phyloP scores from a whole-genome alignment of 441 rosid species.

The Macaranga tanarius region DNA sequence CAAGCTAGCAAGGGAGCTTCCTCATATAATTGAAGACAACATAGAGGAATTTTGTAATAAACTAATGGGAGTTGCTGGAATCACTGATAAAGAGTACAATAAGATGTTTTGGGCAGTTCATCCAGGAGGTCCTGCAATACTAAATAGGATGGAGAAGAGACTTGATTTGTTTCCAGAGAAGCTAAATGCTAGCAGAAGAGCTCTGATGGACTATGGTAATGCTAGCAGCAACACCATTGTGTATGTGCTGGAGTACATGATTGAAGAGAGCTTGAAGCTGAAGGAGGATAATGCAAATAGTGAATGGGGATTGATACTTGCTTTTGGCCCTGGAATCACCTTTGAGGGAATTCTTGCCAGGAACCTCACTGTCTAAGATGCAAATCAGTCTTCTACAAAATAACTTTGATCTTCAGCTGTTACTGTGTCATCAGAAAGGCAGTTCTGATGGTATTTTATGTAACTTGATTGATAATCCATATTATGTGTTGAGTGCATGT shows the following conservation, averaged over 20 bases:
- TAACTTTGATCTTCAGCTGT: background rate
- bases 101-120: slow-evolving; percentile 95
- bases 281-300: slow-evolving; percentile 27
- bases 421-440: background rate
- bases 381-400: background rate
- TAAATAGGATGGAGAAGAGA: slow-evolving; percentile 76
- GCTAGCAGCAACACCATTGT: slow-evolving; percentile 93
- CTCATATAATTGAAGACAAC: slow-evolving; percentile 85
- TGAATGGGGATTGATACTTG: slow-evolving; percentile 84
- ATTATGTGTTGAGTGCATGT: no score
- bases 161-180: slow-evolving; percentile 68
- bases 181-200: slow-evolving; percentile 73
- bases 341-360: slow-evolving; percentile 95
- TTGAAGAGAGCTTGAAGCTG: slow-evolving; percentile 60
- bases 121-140: slow-evolving; percentile 97
- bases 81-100: slow-evolving; percentile 53
- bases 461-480: background rate
- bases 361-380: slow-evolving; percentile 58
- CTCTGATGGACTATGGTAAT: slow-evolving; percentile 90
- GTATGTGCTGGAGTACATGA: slow-evolving; percentile 84
- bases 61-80: slow-evolving; percentile 46
- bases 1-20: slow-evolving; percentile 86
- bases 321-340: slow-evolving; percentile 94
- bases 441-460: background rate
- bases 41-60: slow-evolving; percentile 72